Percentiles rank a stretch among this genome's conserved stretches.
phyloP scores from a whole-genome alignment of 1,284 basidiomycete species.

The Peniophora sp. region DNA sequence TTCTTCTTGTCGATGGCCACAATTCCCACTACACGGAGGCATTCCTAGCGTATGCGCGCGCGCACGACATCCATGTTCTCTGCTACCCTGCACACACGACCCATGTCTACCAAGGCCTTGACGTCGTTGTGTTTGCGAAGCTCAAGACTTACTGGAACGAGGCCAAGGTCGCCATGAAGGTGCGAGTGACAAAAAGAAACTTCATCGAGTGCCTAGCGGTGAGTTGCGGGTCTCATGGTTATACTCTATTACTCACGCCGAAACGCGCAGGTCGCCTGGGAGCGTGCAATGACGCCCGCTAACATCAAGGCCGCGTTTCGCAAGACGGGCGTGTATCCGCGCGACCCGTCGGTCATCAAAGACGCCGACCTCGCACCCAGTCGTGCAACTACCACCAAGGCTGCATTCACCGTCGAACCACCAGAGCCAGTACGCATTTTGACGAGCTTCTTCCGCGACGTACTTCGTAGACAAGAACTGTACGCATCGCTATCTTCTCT shows the following conservation, averaged over 20 bases:
- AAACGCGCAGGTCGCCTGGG: too few species aligned
- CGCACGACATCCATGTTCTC: constrained; percentile 25
- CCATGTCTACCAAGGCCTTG: constrained; percentile 36
- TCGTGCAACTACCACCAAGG: background rate
- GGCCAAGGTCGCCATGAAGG: constrained; percentile 11
- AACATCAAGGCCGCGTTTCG: background rate
- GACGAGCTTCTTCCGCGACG: background rate
- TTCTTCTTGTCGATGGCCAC: constrained; percentile 36
- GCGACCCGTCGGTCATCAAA: background rate
- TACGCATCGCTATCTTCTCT: too few species aligned
- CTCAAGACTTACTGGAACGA: constrained; percentile 14
- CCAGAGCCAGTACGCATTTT: background rate
- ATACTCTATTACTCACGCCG: background rate
- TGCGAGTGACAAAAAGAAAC: background rate
- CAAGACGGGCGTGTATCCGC: background rate
- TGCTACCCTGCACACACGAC: constrained; percentile 35
- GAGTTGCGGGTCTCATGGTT: too few species aligned
- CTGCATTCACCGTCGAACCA: background rate
- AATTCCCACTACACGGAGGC: constrained; percentile 30
- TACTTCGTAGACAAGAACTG: constrained; percentile 2
- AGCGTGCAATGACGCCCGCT: background rate
- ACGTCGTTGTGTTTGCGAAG: constrained; percentile 19
- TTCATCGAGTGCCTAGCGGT: background rate
- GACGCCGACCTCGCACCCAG: background rate
- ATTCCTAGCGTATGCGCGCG: constrained; percentile 27